Evolutionary conservation across 164 flowering plant genomes (phyloP), one percentile per base, ranked within the genome.

Genomic region (Echeveria elegans): DNA sequence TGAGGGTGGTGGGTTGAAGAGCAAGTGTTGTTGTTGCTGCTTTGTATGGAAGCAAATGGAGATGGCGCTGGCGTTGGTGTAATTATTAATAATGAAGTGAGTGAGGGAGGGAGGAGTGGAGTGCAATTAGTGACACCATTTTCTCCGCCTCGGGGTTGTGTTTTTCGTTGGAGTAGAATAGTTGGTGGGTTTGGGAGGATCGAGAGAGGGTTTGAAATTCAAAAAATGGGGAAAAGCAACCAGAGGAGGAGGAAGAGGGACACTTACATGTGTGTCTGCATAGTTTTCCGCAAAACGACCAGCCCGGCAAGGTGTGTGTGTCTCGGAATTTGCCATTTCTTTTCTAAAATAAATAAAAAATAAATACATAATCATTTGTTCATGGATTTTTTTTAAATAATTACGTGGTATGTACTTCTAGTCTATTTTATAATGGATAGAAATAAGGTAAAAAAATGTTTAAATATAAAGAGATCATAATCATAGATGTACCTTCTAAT

Each of bases 141-240:
- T 68, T 66, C 72, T 71, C 43, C 66, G 71, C 81, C 84, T 84
- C 84, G 85, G 78, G 82, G 83, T 82, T 84, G 82, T 80, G 83
- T 68, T 62, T 68, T 62, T 43, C 50, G 67, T 26, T 16, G 5
- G 6, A 53, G 0, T 53, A 53, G 30, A 26, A 53, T 23, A 53
- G 26, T 26, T 10, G 23, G 60, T 53, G 60, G 29, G 32, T 56
- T 56, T 24, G 37, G 5, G 21, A 28, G n/a, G 40, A 68, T 73
- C 65, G 60, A 28, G 5, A 37, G 32, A 11, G 63, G 31, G 19
- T 65, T 65, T 40, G 56, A 65, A 65, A 43, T 23, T 63, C 47
- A 43, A 43, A 43, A 43, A 43, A 14, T 43, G 47, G 47, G 47
- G 47, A 43, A 43, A 43, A 21, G 43, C 26, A 60, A 65, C 2